Percentiles rank a stretch among this genome's conserved stretches.
Evolutionary conservation across 2,329 filamentous ascomycete genomes (phyloP).

Genomic region (Cercospora sp.): DNA sequence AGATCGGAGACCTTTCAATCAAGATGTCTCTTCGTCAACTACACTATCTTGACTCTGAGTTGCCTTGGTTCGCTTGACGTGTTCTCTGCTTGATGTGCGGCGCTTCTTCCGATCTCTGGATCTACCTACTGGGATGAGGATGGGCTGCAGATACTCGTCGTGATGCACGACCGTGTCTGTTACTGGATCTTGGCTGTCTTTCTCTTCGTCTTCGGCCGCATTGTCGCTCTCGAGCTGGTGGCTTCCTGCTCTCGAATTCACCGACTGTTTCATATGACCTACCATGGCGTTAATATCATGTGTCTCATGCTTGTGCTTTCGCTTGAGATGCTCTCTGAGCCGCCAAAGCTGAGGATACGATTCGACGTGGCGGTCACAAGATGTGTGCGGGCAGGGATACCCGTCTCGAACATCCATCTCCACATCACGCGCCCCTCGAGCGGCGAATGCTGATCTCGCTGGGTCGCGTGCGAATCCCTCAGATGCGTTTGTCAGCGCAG

Average conservation of each 20-base stretch:
- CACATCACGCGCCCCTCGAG: not conserved
- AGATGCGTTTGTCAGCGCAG: not conserved
- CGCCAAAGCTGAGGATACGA: conserved; percentile 33
- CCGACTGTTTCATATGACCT: conserved; percentile 1
- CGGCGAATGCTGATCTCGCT: conserved; percentile 27
- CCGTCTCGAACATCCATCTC: not conserved
- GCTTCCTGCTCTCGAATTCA: not conserved
- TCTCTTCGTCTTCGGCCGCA: not conserved
- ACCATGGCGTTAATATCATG: conserved; percentile 13
- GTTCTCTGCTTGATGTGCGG: conserved; percentile 12
- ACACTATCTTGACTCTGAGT: not conserved
- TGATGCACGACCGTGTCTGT: not conserved
- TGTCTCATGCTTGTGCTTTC: conserved; percentile 31
- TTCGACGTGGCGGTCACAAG: conserved; percentile 33
- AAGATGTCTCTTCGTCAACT: not conserved
- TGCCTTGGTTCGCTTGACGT: not conserved
- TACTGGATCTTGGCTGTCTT: not conserved
- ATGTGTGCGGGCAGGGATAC: conserved; percentile 31
- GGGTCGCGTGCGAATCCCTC: not conserved
- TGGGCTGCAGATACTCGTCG: conserved; percentile 13
- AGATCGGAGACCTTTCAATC: not conserved
- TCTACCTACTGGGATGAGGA: conserved; percentile 10
- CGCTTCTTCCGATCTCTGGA: conserved; percentile 7
- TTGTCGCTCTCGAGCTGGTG: not conserved
- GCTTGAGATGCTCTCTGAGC: conserved; percentile 39